Percentiles rank a stretch among this genome's conserved stretches.
Evolutionary conservation across 352 stramenopile species (phyloP).

Genomic region (Thalassiosira oceanica): DNA sequence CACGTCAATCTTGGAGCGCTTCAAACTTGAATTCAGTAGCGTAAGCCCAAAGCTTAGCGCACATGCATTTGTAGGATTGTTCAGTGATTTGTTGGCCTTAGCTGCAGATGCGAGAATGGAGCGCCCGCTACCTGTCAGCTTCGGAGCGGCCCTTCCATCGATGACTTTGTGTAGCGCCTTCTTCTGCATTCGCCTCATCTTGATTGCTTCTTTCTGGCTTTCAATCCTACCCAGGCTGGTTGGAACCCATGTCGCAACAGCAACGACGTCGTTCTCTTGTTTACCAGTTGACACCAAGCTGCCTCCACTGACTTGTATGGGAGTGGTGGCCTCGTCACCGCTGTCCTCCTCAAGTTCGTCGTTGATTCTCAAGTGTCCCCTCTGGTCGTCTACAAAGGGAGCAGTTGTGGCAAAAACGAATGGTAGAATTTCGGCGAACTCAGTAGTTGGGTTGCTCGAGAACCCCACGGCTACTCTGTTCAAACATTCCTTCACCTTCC

Average conservation of each 20-base stretch:
- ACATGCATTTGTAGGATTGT: constrained; percentile 72
- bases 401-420: constrained; percentile 79
- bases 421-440: constrained; percentile 62
- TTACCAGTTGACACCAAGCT: constrained; percentile 28
- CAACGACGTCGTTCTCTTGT: constrained; percentile 35
- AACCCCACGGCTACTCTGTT: constrained; percentile 73
- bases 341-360: constrained; percentile 83
- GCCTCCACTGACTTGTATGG: constrained; percentile 61
- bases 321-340: constrained; percentile 47
- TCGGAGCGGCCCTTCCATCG: constrained; percentile 76
- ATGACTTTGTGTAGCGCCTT: constrained; percentile 55
- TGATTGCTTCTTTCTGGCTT: constrained; percentile 56
- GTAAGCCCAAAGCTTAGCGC: constrained; percentile 78
- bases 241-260: constrained; percentile 75
- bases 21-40: constrained; percentile 78
- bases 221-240: constrained; percentile 49
- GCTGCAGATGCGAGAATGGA: constrained; percentile 28
- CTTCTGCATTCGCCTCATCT: constrained; percentile 59
- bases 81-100: constrained; percentile 53
- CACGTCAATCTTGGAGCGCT: constrained; percentile 60
- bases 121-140: constrained; percentile 71
- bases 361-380: constrained; percentile 65
- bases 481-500: constrained; percentile 75
- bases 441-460: constrained; percentile 67
- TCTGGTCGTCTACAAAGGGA: constrained; percentile 67